Evolutionary conservation across 2,329 filamentous ascomycete species (phyloP).

Genomic region (Colletotrichum spinosum): DNA sequence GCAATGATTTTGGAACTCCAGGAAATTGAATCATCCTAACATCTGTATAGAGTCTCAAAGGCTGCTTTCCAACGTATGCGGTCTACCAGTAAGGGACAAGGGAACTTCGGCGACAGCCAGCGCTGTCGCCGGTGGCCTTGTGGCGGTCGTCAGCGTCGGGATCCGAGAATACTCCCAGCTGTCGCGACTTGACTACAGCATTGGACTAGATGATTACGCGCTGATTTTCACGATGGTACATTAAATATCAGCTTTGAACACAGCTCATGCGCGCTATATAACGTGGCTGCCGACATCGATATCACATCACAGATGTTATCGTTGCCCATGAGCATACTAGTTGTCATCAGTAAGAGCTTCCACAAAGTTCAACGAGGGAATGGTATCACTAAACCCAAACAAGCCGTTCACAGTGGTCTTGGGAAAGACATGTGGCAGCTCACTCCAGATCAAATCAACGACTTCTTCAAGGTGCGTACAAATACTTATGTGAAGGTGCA

Average conservation of each 20-base stretch:
- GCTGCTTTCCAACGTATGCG: constrained; percentile 13
- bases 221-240: constrained; percentile 21
- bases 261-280: too few relatives aligned
- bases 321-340: constrained; percentile 22
- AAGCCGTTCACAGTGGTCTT: constrained; percentile 48
- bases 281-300: not conserved
- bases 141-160: constrained; percentile 19
- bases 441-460: constrained; percentile 51
- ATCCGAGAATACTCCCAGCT: constrained; percentile 24
- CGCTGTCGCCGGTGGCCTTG: constrained; percentile 17
- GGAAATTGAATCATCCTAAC: not conserved
- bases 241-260: not conserved
- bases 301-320: constrained; percentile 2
- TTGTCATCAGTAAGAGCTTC: constrained; percentile 6
- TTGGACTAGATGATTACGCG: constrained; percentile 27
- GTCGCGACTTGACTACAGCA: constrained; percentile 9
- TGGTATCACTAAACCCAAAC: not conserved
- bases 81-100: constrained; percentile 11
- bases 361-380: not conserved
- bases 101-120: constrained; percentile 21
- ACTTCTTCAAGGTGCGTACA: constrained; percentile 41
- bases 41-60: constrained; percentile 10
- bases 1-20: not conserved
- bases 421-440: constrained; percentile 61
- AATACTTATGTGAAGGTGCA: too few relatives aligned